Evolutionary conservation across 202 grass and related monocot species (phyloP), one percentile per base, ranked within the genome.

Genomic region (Schoenoplectus tabernaemontani): DNA sequence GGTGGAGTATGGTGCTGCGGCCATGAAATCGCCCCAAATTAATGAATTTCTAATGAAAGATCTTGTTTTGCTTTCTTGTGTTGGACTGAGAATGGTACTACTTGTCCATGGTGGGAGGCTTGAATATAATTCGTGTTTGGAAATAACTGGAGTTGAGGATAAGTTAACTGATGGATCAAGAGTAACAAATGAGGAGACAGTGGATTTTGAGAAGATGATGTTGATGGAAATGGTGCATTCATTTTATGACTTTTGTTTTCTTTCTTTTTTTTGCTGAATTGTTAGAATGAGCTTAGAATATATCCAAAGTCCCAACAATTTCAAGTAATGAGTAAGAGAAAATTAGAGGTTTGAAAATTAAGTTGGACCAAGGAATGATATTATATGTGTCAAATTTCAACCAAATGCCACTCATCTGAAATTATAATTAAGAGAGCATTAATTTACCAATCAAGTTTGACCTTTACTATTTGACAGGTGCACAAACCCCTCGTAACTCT

Each of bases 131-230:
- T 87, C 89, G 16, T 98, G 86, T 91, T 84, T 95, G 65, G 78
- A 80, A 19, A 82, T 83, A 71, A 86, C 92, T 63, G 83, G 83
- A 76, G 75, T 88, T 59, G 71, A 95, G 83, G 86, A 86, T 48
- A 84, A 93, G 90, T 99, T 95, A 79, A 83, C 71, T 74, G 77
- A 99, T 84, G 88, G 96, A n/a, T 87, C 95, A 81, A 87, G 88
- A 46, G 83, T 99, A 67, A 99, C 90, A 2, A 83, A 95, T 80
- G 86, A 77, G 59, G 56, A 89, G 23, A 95, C 88, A 38, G 91
- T 95, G 96, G 96, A 99, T 86, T 88, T 95, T 39, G 90, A 92
- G 13, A 86, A 99, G 86, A 95, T 99, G 96, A 91, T 95, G 71
- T 91, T 98, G 63, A 89, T 90, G 46, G 91, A 91, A 37, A 95